Conservation (phyloP, 805 yeast genomes). For the Scheffersomyces coipomensis region DNA sequence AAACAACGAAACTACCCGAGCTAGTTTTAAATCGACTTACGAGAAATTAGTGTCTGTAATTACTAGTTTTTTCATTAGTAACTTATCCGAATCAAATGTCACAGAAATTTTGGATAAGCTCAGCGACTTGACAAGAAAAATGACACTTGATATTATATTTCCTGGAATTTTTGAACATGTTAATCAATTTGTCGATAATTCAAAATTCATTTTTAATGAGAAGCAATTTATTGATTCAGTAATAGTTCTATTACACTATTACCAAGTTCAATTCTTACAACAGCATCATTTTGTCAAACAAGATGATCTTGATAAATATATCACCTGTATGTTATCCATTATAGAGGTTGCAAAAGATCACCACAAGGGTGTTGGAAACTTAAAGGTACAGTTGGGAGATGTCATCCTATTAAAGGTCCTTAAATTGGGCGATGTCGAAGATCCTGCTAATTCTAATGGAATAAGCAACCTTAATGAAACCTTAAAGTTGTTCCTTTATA, state of each 20-base stretch:
- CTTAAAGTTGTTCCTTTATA: slow-evolving; percentile 27
- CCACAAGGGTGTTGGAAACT: slow-evolving; percentile 8
- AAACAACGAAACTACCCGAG: slow-evolving; percentile 11
- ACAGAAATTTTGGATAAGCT: slow-evolving; percentile 21
- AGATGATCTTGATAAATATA: slow-evolving; percentile 20
- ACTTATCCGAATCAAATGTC: slow-evolving; percentile 17
- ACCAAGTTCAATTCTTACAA: slow-evolving; percentile 25
- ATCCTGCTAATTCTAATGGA: slow-evolving; percentile 1
- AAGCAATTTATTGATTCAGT: slow-evolving; percentile 22
- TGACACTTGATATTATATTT: slow-evolving; percentile 32
- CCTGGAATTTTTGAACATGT: slow-evolving; percentile 36
- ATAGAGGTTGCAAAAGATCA: slow-evolving; percentile 20
- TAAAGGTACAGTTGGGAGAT: slow-evolving; percentile 26
- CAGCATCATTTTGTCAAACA: slow-evolving; percentile 23
- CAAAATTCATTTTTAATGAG: slow-evolving; percentile 36
- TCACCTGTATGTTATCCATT: slow-evolving; percentile 27
- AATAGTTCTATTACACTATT: slow-evolving; percentile 22
- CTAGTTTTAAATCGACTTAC: slow-evolving; percentile 14
- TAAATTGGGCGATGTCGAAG: slow-evolving; percentile 16
- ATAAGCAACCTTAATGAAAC: slow-evolving; percentile 12
- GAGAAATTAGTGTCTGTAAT: slow-evolving; percentile 30
- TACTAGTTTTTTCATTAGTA: slow-evolving; percentile 35
- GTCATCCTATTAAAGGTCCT: slow-evolving; percentile 25
- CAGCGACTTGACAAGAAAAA: slow-evolving; percentile 33
- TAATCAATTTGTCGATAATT: slow-evolving; percentile 27